phyloP scores from a whole-genome alignment of 2,329 filamentous ascomycete species.

The Arthrobotrys sinensis region DNA sequence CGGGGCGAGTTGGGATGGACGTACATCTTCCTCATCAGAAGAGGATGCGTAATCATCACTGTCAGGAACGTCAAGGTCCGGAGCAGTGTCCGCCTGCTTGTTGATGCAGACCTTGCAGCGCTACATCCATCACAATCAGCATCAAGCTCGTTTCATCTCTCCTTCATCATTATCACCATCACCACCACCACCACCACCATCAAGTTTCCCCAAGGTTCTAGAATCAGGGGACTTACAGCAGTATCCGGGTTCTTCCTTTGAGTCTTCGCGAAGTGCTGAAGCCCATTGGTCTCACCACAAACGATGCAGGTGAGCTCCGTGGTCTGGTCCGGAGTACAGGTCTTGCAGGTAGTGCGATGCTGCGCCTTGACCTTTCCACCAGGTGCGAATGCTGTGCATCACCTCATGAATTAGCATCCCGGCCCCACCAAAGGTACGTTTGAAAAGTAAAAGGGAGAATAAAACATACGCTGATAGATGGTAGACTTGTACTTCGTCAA shows the following conservation, averaged over 20 bases:
- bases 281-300: slow-evolving; percentile 70
- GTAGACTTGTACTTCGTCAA: slow-evolving; percentile 57
- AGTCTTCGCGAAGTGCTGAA: slow-evolving; percentile 71
- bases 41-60: slow-evolving; percentile 47
- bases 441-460: background rate
- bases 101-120: slow-evolving; percentile 62
- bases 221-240: slow-evolving; percentile 69
- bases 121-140: slow-evolving; percentile 17
- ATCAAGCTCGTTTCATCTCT: background rate
- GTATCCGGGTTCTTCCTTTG: slow-evolving; percentile 71
- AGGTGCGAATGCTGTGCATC: slow-evolving; percentile 52
- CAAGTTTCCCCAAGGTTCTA: background rate
- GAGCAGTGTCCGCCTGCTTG: slow-evolving; percentile 60
- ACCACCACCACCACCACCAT: background rate
- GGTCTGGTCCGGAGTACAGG: slow-evolving; percentile 69
- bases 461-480: slow-evolving; percentile 48
- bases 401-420: background rate
- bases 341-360: slow-evolving; percentile 62
- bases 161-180: background rate
- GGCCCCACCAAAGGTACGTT: background rate
- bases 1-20: background rate
- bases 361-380: slow-evolving; percentile 39
- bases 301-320: slow-evolving; percentile 71
- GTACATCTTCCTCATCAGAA: slow-evolving; percentile 32
- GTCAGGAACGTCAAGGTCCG: slow-evolving; percentile 56